These are phyloP conservation scores for apple (Malus domestica) DNA, from an alignment of 306 rosid genomes.

Conservation along the genomic window ASM211411v1 NC_041791.1:15167501-15168000, in stretches of 20 bases:
- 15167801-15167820: constrained; percentile 82
- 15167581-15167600: neutral
- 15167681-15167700: neutral
- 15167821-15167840: constrained; percentile 62
- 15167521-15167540: constrained; percentile 75
- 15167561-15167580: neutral
- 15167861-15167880: constrained; percentile 79
- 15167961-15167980: neutral
- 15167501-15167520: constrained; percentile 75
- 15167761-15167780: constrained; percentile 95
- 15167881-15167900: neutral
- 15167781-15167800: constrained; percentile 77
- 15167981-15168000: neutral
- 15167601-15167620: neutral
- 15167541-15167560: constrained; percentile 39
- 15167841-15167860: constrained; percentile 81
- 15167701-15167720: neutral
- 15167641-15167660: neutral
- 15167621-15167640: neutral
- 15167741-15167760: constrained; percentile 58
- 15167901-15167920: neutral
- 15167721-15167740: constrained; percentile 8
- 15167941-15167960: neutral
- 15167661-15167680: neutral
- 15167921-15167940: neutral